Conservation (phyloP, 1,284 basidiomycete genomes). For the Sparassis latifolia region DNA sequence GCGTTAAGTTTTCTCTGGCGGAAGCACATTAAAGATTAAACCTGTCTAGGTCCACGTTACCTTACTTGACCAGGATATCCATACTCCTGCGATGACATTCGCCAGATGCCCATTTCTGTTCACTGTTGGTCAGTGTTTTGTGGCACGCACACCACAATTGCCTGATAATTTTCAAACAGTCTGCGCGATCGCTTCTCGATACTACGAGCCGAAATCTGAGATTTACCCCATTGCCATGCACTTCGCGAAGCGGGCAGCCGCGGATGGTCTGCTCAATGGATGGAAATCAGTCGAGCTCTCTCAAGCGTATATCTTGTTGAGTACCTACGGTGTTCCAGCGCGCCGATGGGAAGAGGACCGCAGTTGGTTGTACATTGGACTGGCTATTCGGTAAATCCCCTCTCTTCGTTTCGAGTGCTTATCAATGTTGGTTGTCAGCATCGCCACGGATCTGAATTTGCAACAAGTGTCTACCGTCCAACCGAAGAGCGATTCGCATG, state of each 20-base stretch:
- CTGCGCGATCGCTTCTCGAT: conserved; percentile 72
- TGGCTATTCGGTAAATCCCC: conserved; percentile 58
- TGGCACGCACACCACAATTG: not conserved
- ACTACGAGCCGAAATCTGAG: conserved; percentile 68
- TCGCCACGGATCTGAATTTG: conserved; percentile 82
- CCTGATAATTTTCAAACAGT: conserved; percentile 33
- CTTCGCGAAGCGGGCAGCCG: conserved; percentile 76
- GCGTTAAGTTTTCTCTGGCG: not conserved
- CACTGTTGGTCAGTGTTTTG: conserved; percentile 59
- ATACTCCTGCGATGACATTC: conserved; percentile 68
- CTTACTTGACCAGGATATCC: conserved; percentile 65
- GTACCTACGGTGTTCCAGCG: conserved; percentile 71
- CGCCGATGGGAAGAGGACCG: conserved; percentile 79
- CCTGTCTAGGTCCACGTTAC: conserved; percentile 59
- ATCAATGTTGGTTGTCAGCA: conserved; percentile 25
- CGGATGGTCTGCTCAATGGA: conserved; percentile 69
- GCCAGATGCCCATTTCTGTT: conserved; percentile 77
- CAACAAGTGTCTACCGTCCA: conserved; percentile 61
- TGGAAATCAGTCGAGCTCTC: conserved; percentile 66
- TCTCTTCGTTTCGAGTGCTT: not conserved
- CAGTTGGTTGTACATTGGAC: conserved; percentile 76
- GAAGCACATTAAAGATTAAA: too few species aligned
- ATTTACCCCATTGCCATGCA: conserved; percentile 84
- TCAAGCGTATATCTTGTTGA: conserved; percentile 68
- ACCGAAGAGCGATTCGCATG: conserved; percentile 57